Evolutionary conservation across 2,329 filamentous ascomycete genomes (phyloP).

Genomic region (Drechslerella coelobrocha): DNA sequence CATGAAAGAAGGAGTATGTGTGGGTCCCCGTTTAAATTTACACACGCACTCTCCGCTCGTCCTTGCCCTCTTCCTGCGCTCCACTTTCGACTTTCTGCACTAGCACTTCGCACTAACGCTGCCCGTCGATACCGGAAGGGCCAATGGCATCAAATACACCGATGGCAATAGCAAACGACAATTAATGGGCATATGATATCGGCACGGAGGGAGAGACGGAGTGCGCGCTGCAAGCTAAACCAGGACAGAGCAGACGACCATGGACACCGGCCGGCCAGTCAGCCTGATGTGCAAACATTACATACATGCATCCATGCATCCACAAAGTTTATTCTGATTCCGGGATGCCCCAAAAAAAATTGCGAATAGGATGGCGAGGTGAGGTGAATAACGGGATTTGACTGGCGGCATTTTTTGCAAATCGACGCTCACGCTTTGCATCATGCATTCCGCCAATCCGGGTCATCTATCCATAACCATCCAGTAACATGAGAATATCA

Average conservation of each 20-base stretch:
- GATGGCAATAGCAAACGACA: neutral
- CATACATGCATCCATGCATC: neutral
- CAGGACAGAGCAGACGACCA: no score
- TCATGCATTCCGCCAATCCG: no score
- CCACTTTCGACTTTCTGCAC: neutral
- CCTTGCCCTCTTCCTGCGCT: no score
- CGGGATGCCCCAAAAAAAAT: no score
- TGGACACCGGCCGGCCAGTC: no score
- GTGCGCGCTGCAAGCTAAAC: neutral
- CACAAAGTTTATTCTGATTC: conserved; percentile 1
- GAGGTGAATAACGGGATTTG: no score
- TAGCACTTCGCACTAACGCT: neutral
- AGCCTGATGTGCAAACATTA: neutral
- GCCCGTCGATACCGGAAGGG: neutral
- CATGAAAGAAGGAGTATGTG: conserved; percentile 20
- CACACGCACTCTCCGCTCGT: neutral
- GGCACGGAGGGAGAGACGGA: neutral
- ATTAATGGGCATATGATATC: neutral
- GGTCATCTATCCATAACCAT: no score
- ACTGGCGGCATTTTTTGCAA: no score
- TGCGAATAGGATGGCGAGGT: no score
- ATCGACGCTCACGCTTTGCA: no score
- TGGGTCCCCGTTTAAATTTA: conserved; percentile 41
- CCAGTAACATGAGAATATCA: no score
- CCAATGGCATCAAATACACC: neutral